These are phyloP conservation scores for Peniophora sp. DNA, from an alignment of 1,284 basidiomycete species.

Conservation along the genomic window DNA sequence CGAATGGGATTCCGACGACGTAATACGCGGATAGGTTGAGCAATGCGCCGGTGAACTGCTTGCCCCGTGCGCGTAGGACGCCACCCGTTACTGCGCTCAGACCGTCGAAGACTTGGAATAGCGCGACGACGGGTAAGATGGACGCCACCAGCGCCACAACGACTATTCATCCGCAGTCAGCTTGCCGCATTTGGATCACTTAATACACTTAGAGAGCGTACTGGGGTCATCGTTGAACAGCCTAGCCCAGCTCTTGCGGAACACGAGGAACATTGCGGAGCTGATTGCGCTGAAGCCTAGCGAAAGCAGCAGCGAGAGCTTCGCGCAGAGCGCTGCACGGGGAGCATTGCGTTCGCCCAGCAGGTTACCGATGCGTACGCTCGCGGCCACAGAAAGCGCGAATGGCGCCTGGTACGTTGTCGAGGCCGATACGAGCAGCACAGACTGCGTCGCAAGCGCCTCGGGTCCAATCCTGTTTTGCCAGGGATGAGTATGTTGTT, in stretches of 20 bases:
- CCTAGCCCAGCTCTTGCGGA: slow-evolving; percentile 71
- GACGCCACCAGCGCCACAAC: slow-evolving; percentile 61
- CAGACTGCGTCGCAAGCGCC: slow-evolving; percentile 64
- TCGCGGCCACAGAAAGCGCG: slow-evolving; percentile 72
- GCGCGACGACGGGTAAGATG: slow-evolving; percentile 69
- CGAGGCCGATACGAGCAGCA: slow-evolving; percentile 66
- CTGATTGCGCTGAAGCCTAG: slow-evolving; percentile 29
- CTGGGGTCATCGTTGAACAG: slow-evolving; percentile 81
- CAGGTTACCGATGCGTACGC: slow-evolving; percentile 82
- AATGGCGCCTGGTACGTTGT: slow-evolving; percentile 84
- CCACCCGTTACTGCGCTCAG: slow-evolving; percentile 63
- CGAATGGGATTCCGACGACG: slow-evolving; percentile 45
- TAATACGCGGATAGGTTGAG: slow-evolving; percentile 40
- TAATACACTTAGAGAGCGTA: slow-evolving; percentile 12
- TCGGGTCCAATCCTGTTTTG: slow-evolving; percentile 43
- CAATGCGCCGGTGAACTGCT: slow-evolving; percentile 61
- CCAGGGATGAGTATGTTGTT: background rate
- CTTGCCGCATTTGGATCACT: background rate
- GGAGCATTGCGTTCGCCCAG: slow-evolving; percentile 65
- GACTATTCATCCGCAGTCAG: slow-evolving; percentile 25
- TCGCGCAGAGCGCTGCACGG: slow-evolving; percentile 61
- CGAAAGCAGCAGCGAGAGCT: slow-evolving; percentile 55
- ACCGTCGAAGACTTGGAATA: slow-evolving; percentile 80
- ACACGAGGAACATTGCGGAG: slow-evolving; percentile 64
- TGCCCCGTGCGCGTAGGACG: slow-evolving; percentile 72